These are phyloP conservation scores for Pezicula carpinea DNA, from an alignment of 2,329 filamentous ascomycete species.

Conservation along the genomic window DNA sequence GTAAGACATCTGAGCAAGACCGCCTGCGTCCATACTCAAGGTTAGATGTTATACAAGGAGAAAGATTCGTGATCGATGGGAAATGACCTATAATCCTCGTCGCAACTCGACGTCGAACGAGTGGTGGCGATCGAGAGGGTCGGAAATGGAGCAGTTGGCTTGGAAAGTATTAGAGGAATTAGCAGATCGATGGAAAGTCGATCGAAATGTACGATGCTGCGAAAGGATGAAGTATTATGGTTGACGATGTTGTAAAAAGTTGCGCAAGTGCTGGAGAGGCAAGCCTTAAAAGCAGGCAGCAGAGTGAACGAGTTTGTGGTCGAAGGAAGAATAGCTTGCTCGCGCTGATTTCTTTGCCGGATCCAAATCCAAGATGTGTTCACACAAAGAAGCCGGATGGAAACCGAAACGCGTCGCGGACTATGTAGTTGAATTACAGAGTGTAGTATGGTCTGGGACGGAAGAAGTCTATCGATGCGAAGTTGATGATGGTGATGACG, in stretches of 20 bases:
- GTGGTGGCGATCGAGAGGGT: conserved; percentile 18
- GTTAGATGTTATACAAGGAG: conserved; percentile 22
- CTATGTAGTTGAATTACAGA: conserved; percentile 20
- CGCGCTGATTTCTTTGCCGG: conserved; percentile 12
- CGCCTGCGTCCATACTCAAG: conserved; percentile 79
- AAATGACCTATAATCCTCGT: conserved; percentile 3
- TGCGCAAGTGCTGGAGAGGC: conserved; percentile 18
- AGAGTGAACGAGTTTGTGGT: conserved; percentile 13
- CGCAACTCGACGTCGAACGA: conserved; percentile 21
- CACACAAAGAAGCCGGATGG: conserved; percentile 15
- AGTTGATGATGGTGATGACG: neutral
- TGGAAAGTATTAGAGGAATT: conserved; percentile 27
- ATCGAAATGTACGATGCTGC: conserved; percentile 14
- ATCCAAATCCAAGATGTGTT: conserved; percentile 15
- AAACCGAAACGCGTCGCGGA: conserved; percentile 21
- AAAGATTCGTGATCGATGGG: conserved; percentile 6
- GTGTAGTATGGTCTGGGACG: neutral
- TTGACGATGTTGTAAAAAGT: conserved; percentile 17
- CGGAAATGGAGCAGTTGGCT: conserved; percentile 8
- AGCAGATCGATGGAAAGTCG: conserved; percentile 19
- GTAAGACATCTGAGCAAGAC: conserved; percentile 99
- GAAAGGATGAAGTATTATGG: conserved; percentile 22
- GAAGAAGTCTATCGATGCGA: conserved; percentile 1
- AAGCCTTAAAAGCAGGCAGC: conserved; percentile 25
- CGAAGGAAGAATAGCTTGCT: conserved; percentile 18